Conservation (phyloP, 139 green algal genomes). For the Chlorella vulgaris region DNA sequence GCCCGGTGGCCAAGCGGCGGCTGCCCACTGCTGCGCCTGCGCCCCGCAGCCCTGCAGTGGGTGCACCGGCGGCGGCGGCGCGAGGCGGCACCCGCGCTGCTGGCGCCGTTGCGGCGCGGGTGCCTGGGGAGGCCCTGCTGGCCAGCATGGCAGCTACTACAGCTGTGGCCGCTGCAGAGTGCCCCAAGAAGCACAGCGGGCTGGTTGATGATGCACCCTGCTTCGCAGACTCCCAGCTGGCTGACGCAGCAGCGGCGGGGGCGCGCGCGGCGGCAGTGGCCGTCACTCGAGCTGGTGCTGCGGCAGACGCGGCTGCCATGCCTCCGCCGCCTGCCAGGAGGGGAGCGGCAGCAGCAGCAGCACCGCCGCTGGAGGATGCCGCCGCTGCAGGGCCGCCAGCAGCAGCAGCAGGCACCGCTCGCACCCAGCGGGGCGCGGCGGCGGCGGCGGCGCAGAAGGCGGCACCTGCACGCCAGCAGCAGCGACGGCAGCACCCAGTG, state of each 20-base stretch:
- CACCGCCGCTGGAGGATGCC: background rate
- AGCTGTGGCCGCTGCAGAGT: background rate
- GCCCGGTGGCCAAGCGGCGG: background rate
- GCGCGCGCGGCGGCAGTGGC: background rate
- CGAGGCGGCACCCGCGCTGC: background rate
- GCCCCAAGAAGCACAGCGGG: constrained; percentile 24
- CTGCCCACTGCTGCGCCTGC: background rate
- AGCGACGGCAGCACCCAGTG: background rate
- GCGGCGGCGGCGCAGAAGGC: background rate
- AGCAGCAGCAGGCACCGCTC: background rate
- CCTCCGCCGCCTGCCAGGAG: constrained; percentile 7
- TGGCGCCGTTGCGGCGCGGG: too few relatives aligned
- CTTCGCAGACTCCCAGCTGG: constrained; percentile 11
- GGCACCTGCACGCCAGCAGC: background rate
- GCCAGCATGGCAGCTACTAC: background rate
- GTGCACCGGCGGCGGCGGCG: background rate
- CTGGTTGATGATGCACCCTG: constrained; percentile 24
- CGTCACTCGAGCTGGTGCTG: background rate
- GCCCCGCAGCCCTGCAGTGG: background rate
- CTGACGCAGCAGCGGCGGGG: constrained; percentile 4
- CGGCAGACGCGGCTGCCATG: constrained; percentile 15
- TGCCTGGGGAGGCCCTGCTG: background rate
- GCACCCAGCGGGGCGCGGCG: background rate
- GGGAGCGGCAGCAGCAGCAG: background rate
- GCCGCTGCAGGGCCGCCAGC: background rate